phyloP scores from a whole-genome alignment of 768 basidiomycete genomes.

The Sistotremastrum suecicum region DNA sequence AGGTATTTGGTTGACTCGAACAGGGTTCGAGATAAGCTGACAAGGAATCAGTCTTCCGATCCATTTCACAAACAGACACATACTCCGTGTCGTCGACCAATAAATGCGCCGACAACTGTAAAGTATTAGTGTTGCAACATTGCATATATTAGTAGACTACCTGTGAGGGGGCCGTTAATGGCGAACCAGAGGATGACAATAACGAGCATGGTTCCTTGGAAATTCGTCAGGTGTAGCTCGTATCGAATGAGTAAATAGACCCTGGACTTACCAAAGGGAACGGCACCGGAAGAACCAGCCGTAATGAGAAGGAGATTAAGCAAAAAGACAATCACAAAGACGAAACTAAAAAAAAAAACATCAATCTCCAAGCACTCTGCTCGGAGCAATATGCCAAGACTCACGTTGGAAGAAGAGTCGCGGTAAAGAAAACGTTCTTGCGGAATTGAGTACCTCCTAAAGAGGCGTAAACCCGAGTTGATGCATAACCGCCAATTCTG shows the following conservation, averaged over 20 bases:
- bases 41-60: neutral
- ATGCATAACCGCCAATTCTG: conserved; percentile 82
- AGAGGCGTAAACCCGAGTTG: conserved; percentile 67
- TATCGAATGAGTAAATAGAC: neutral
- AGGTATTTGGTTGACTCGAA: conserved; percentile 84
- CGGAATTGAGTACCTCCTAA: conserved; percentile 65
- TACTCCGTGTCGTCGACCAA: conserved; percentile 80
- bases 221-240: neutral
- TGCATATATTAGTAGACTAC: too few species aligned
- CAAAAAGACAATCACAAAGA: conserved; percentile 80
- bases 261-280: conserved; percentile 64
- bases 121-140: conserved; percentile 5
- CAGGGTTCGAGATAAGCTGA: conserved; percentile 66
- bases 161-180: conserved; percentile 79
- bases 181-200: conserved; percentile 86
- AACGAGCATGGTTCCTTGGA: conserved; percentile 64
- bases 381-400: conserved; percentile 11
- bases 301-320: conserved; percentile 80
- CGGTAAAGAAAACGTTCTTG: conserved; percentile 78
- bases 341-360: conserved; percentile 31
- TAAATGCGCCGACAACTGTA: conserved; percentile 64
- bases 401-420: conserved; percentile 78
- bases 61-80: conserved; percentile 11
- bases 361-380: neutral
- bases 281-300: conserved; percentile 84